Conservation (phyloP, 1,139 yeast genomes). For the Blastobotrys capitulatus region DNA sequence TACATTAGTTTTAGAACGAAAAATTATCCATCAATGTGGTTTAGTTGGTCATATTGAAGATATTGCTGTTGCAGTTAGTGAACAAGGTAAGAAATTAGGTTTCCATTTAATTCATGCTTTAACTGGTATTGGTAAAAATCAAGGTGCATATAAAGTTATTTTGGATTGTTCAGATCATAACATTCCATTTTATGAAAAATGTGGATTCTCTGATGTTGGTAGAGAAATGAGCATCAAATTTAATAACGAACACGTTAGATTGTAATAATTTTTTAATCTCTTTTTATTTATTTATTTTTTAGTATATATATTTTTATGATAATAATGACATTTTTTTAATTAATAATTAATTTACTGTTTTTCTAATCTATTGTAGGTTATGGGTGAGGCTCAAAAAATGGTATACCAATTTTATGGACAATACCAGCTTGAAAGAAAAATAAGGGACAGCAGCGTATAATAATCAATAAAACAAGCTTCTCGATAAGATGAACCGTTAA, state of each 20-base stretch:
- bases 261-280: conserved; percentile 4
- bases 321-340: not conserved
- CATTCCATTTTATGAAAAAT: conserved; percentile 82
- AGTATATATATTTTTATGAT: not conserved
- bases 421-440: too few species aligned
- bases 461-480: not conserved
- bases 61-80: conserved; percentile 68
- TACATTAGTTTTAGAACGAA: conserved; percentile 47
- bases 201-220: conserved; percentile 56
- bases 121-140: conserved; percentile 50
- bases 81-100: conserved; percentile 85
- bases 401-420: not conserved
- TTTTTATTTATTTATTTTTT: conserved; percentile 1
- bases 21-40: conserved; percentile 65
- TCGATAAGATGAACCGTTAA: conserved; percentile 4
- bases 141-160: conserved; percentile 82
- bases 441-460: not conserved
- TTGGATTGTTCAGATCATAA: conserved; percentile 83
- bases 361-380: too few species aligned
- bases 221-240: conserved; percentile 55
- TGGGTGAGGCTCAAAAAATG: conserved; percentile 4
- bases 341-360: not conserved
- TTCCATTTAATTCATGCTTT: conserved; percentile 56
- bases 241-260: conserved; percentile 14
- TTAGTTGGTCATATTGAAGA: conserved; percentile 93